Base-by-base conservation (phyloP, 345 rosid genomes). In the Noccaea caerulescens region DNA sequence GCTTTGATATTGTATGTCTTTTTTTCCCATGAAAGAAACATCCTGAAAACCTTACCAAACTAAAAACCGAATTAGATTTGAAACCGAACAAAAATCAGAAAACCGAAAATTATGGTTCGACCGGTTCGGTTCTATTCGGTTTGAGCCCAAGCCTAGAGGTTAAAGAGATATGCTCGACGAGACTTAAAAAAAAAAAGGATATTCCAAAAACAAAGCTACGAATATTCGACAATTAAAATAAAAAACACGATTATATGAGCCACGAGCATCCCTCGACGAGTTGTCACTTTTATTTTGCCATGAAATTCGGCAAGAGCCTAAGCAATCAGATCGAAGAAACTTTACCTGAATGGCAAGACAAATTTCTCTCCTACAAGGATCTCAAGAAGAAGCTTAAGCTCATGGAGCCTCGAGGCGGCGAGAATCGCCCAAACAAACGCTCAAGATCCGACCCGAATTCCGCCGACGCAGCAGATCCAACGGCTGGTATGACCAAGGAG, bases 301-400 rank as follows among this genome's bases (percentile, higher is more conserved):
- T 93, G 98, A 93, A 91, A 81, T 93, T 93, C 72, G 96, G 98
- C 5, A 93, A 93, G 82, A 89, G 96, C 83, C 80, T 91, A 0
- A 86, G 96, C 87, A 93, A 82, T 78, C 98, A 93, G 93, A 91
- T 93, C 79, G 97, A 91, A 66, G 93, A 91, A 80, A 89, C 97
- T 7, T 66, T 87, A 61, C 98, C 98, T 6, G 96, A 89, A 75
- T 93, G 98, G 98, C 80, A 91, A 42, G 97, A 91, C 82, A 91
- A 93, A 77, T 93, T 93, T 52, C 86, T 91, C 56, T 91, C 98
- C 37, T 93, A 93, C 87, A 93, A 93, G 85, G 96, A 86, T 10
- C 91, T 93, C 58, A 93, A 93, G 83, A 91, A 93, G 89, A 72
- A 72, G 66, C 72, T 93, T 68, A 93, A 93, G 83, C 85, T 86